Evolutionary conservation across 495 filamentous ascomycete species (phyloP), one percentile per base, ranked within the genome.

Genomic region (Annulohypoxylon bovei): DNA sequence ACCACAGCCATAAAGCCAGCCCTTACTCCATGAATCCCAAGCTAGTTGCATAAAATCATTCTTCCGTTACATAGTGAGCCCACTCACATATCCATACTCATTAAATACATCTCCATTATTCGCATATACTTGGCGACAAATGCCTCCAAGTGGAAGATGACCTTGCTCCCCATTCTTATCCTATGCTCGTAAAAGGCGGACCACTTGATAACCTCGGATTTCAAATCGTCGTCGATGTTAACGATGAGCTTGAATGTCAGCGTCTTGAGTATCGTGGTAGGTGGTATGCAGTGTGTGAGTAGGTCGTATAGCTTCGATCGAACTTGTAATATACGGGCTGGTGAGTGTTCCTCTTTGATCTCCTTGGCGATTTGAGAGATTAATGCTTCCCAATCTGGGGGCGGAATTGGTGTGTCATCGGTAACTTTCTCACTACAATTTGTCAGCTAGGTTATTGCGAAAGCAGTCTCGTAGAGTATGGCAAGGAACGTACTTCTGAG

Each of bases 41-140:
- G 25, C 59, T 37, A 22, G 59, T 57, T 11, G 57, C 42, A 54
- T 49, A 40, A 40, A 67, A 42, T 44, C 42, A 68, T 62, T 52
- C 44, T 42, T 30, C 35, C 42, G 28, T 25, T 44, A 22, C 25
- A 20, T 3, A 35, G 22, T 39, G 12, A 52, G 33, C 35, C 18
- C 47, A 32, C 37, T 79, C 65, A 85, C 78, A 85, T 78, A 20
- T 96, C 95, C 88, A 97, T 95, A 44, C 89, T 92, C 93, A 97
- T 97, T 35, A 95, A 78, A 77, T 92, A 93, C 76, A 93, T 94
- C 83, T 99, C 95, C 58, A 95, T 87, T 57, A 99, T 90, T 70
- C 95, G 87, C 93, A 99, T 98, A 77, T 97, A 95, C 82, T 97
- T 97, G 28, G 96, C 95, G 33, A 99, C 95, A 81, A 98, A 99